These are phyloP conservation scores for Cucurbita ficifolia DNA, from an alignment of 306 rosid genomes.

Conservation along the genomic window DNA sequence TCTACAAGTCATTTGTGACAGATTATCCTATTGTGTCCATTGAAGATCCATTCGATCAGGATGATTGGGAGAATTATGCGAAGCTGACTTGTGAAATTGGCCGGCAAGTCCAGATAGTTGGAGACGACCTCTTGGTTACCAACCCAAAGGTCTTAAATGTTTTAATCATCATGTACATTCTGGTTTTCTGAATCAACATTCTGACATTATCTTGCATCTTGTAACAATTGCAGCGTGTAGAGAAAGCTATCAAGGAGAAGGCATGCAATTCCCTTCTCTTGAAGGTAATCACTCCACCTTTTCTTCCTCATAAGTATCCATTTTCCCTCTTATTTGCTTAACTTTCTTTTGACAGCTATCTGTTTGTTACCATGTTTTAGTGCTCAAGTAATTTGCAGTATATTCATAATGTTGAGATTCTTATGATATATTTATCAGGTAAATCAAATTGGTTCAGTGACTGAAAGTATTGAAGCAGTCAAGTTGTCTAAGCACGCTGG, in stretches of 20 bases:
- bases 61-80: conserved; percentile 91
- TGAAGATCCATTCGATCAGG: conserved; percentile 98
- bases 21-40: conserved; percentile 95
- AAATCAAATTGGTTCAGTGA: conserved; percentile 92
- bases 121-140: conserved; percentile 98
- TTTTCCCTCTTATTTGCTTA: too few relatives aligned
- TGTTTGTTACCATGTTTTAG: too few relatives aligned
- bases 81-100: conserved; percentile 75
- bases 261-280: conserved; percentile 92
- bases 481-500: conserved; percentile 90
- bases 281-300: conserved; percentile 24
- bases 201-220: too few relatives aligned
- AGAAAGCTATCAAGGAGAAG: conserved; percentile 72
- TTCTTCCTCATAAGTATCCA: too few relatives aligned
- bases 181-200: too few relatives aligned
- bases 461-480: conserved; percentile 97
- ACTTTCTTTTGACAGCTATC: too few relatives aligned
- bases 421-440: background rate
- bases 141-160: conserved; percentile 58
- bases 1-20: conserved; percentile 76
- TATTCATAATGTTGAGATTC: too few relatives aligned
- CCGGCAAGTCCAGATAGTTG: conserved; percentile 72
- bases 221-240: conserved; percentile 47
- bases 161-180: too few relatives aligned
- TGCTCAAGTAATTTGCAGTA: too few relatives aligned